Evolutionary conservation across 75 land plant species (phyloP).

Genomic region (Isoetes taiwanensis): DNA sequence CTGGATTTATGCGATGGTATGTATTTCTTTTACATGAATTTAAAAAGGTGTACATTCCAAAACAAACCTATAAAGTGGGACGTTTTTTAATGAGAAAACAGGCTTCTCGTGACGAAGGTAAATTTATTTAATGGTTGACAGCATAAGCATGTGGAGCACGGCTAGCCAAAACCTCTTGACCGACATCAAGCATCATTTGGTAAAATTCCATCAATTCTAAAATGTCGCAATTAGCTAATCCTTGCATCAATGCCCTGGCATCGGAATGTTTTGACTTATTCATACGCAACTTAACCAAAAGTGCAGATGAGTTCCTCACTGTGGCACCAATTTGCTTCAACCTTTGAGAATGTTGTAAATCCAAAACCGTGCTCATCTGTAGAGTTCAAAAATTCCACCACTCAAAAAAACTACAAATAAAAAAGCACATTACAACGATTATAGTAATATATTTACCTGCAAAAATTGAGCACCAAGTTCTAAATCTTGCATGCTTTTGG

Average conservation of each 20-base stretch:
- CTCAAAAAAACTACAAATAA: no score
- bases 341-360: constrained; percentile 58
- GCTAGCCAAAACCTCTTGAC: constrained; percentile 2
- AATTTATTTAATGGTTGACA: no score
- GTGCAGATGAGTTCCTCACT: constrained; percentile 50
- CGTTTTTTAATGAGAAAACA: no score
- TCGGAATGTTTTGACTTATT: constrained; percentile 8
- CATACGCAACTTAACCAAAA: constrained; percentile 13
- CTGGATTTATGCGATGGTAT: no score
- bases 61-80: no score
- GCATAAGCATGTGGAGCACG: no score
- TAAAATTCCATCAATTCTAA: constrained; percentile 20
- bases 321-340: constrained; percentile 86
- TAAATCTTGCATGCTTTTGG: constrained; percentile 29
- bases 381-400: not conserved
- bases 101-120: no score
- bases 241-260: constrained; percentile 20
- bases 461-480: constrained; percentile 66
- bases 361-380: constrained; percentile 50
- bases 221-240: constrained; percentile 16
- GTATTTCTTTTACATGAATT: no score
- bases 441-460: no score
- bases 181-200: constrained; percentile 29
- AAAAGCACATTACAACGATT: no score
- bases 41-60: no score